Conservation (phyloP, 2,329 filamentous ascomycete species). For the Stagonosporopsis rhizophila region DNA sequence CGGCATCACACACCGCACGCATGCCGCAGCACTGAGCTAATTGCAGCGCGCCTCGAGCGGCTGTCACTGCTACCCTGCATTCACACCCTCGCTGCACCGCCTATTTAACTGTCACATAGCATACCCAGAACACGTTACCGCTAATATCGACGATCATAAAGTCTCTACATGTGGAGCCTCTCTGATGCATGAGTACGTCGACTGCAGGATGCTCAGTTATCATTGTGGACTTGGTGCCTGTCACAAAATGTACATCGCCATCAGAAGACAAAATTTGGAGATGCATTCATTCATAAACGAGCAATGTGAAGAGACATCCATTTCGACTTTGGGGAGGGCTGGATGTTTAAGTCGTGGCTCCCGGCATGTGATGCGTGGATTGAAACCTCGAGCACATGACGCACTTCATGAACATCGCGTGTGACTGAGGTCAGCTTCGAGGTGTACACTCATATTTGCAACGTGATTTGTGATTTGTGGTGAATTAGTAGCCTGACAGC, state of each 20-base stretch:
- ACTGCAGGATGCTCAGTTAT: not conserved
- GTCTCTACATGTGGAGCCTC: not conserved
- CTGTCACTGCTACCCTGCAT: not conserved
- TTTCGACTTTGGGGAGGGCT: not conserved
- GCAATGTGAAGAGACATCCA: not conserved
- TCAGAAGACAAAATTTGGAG: not conserved
- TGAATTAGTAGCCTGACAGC: not conserved
- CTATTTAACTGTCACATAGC: too few species aligned
- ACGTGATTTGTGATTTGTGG: not conserved
- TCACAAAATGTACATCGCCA: not conserved
- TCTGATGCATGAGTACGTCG: too few species aligned
- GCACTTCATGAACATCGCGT: not conserved
- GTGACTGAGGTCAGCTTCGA: not conserved
- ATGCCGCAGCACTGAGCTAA: not conserved
- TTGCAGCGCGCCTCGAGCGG: not conserved
- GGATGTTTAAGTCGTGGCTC: not conserved
- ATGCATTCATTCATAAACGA: too few species aligned
- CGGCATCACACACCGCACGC: not conserved
- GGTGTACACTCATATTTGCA: conserved; percentile 1
- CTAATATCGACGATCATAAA: not conserved
- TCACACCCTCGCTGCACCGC: not conserved
- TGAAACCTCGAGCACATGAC: conserved; percentile 15
- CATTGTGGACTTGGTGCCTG: not conserved
- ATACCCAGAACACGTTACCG: not conserved
- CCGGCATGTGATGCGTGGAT: conserved; percentile 1